Base-by-base conservation (phyloP, 495 filamentous ascomycete genomes). In the Aspergillus conjunctus region DNA sequence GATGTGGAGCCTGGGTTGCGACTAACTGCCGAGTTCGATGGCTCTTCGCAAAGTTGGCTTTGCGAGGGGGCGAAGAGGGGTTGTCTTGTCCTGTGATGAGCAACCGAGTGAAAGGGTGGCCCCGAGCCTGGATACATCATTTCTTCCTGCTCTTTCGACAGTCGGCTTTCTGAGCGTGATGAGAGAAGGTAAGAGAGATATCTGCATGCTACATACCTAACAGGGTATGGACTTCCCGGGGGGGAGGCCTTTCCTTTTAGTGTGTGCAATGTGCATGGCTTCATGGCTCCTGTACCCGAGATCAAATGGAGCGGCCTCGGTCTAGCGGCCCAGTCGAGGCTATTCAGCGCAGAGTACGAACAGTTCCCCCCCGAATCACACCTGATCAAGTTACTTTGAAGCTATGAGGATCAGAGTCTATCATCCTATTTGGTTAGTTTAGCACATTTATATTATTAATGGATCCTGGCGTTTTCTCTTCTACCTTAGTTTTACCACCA, bases 81-180 rank as follows among this genome's bases (percentile, higher is more conserved):
- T 26, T 2, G 5, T 26, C 26, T 26, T 26, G 26, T 26, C 26
- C 26, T 26, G 26, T 26, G 26, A 41, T 41, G 37, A 41, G 4
- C 15, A n/a, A 41, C 37, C 37, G 4, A 41, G 37, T 11, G 15
- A n/a, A 9, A 14, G 37, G 37, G 12, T 41, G 37, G 41, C 32
- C 8, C 26, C 11, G 44, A 6, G 41, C 14, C 12, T 31, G 45
- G 39, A 56, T 33, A 46, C 39, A 33, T 45, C 54, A 57, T 33
- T 50, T n/a, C 41, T 10, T 26, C 15, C 32, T 14, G n/a, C 8
- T 56, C 6, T 32, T 26, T 6, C n/a, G 9, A 22, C 15, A 49
- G 10, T 59, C 46, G 56, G 56, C 33, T 31, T 51, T 58, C 56
- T 51, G 6, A 6, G 32, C 56, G 56, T 5, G 17, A 20, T 20